These are phyloP conservation scores for Setaria italica DNA, from an alignment of 202 grass and related monocot species.

Conservation along the genomic window DNA sequence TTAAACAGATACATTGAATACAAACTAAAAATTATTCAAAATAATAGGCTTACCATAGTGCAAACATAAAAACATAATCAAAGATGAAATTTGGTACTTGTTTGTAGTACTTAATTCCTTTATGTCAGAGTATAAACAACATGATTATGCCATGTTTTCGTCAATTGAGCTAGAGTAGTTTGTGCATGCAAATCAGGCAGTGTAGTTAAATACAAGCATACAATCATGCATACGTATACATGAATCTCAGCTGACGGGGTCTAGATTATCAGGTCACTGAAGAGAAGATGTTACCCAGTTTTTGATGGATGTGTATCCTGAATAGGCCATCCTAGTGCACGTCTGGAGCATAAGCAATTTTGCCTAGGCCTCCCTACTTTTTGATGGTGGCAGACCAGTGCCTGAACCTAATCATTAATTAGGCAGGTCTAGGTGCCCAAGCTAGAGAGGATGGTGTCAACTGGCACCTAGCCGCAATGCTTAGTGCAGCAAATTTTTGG, in stretches of 20 bases:
- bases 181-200: not conserved
- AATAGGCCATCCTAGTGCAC: not conserved
- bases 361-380: not conserved
- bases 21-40: not conserved
- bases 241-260: not conserved
- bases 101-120: not conserved
- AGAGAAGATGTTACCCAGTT: not conserved
- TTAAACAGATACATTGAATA: not conserved
- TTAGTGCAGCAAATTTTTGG: not conserved
- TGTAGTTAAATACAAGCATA: not conserved
- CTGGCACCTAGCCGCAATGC: not conserved
- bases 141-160: not conserved
- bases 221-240: not conserved
- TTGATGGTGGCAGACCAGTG: not conserved
- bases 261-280: not conserved
- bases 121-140: not conserved
- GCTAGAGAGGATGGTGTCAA: not conserved
- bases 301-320: not conserved
- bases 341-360: not conserved
- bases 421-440: not conserved
- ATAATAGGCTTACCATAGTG: not conserved
- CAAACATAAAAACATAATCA: not conserved
- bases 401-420: not conserved
- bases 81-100: not conserved
- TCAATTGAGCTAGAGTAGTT: not conserved